These are phyloP conservation scores for Trichoderma parareesei DNA, from an alignment of 495 filamentous ascomycete species.

Conservation along the genomic window DNA sequence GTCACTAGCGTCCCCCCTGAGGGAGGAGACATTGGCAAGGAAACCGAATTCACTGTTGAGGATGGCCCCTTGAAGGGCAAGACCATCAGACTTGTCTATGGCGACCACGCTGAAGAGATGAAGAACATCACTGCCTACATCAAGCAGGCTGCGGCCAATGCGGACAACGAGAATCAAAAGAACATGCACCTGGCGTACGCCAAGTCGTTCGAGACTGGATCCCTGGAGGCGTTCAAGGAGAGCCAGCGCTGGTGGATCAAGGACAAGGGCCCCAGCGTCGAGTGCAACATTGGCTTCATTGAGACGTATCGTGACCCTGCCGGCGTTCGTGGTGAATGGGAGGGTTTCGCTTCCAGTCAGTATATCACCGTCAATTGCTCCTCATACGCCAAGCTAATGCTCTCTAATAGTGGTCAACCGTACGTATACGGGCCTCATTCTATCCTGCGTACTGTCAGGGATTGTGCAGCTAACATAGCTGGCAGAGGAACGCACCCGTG, in stretches of 20 bases:
- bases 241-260: conserved; percentile 87
- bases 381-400: neutral
- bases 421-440: conserved; percentile 13
- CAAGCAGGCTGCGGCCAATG: conserved; percentile 63
- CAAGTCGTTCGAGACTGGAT: conserved; percentile 77
- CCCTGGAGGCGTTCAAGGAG: conserved; percentile 81
- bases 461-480: neutral
- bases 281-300: conserved; percentile 89
- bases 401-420: conserved; percentile 43
- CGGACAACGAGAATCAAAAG: conserved; percentile 78
- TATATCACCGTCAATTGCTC: neutral
- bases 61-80: conserved; percentile 58
- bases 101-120: conserved; percentile 78
- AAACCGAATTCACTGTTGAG: conserved; percentile 56
- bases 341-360: conserved; percentile 66
- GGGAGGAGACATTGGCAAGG: conserved; percentile 62
- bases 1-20: conserved; percentile 35
- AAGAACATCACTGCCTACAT: conserved; percentile 62
- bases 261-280: conserved; percentile 81
- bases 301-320: conserved; percentile 95
- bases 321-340: conserved; percentile 93
- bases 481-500: conserved; percentile 70
- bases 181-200: conserved; percentile 78
- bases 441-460: conserved; percentile 14
- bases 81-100: conserved; percentile 63